Conservation (phyloP, 2,329 filamentous ascomycete genomes). For the Trichothecium sympodiale region DNA sequence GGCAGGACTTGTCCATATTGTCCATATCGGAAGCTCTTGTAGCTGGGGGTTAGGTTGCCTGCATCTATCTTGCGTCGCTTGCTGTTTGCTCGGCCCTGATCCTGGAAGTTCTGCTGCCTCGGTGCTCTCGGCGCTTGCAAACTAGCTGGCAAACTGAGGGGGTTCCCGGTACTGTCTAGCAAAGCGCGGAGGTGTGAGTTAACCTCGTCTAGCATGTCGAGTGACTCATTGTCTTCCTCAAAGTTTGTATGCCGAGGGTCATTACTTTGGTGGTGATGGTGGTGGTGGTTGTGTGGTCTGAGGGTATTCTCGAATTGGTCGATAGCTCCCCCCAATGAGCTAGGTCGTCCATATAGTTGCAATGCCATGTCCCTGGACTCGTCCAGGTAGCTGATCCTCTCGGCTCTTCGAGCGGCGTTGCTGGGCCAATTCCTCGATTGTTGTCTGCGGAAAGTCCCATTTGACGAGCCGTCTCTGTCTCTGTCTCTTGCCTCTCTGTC, state of each 20-base stretch:
- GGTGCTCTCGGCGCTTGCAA: slow-evolving; percentile 17
- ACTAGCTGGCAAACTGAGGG: slow-evolving; percentile 16
- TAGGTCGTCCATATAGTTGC: slow-evolving; percentile 14
- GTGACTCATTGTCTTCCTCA: slow-evolving; percentile 16
- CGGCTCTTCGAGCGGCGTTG: slow-evolving; percentile 19
- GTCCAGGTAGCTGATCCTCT: slow-evolving; percentile 23
- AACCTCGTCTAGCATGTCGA: slow-evolving; percentile 19
- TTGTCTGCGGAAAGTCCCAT: neutral
- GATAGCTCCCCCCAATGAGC: slow-evolving; percentile 15
- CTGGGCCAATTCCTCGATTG: slow-evolving; percentile 10
- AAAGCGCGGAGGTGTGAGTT: slow-evolving; percentile 32
- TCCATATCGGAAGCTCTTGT: slow-evolving; percentile 64
- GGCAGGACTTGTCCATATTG: slow-evolving; percentile 79
- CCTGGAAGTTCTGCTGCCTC: slow-evolving; percentile 26
- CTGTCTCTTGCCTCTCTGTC: no score
- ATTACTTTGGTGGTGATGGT: slow-evolving; percentile 13
- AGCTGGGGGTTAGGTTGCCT: slow-evolving; percentile 39
- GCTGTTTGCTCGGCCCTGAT: slow-evolving; percentile 35
- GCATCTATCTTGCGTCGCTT: slow-evolving; percentile 65
- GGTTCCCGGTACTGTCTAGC: slow-evolving; percentile 26
- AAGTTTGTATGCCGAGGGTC: slow-evolving; percentile 17
- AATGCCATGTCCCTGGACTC: no score
- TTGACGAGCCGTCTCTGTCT: slow-evolving; percentile 2
- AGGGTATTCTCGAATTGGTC: slow-evolving; percentile 15
- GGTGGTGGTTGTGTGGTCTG: slow-evolving; percentile 10